Base-by-base conservation (phyloP, 169 alveolate genomes). In the Eimeria sp. region DNA sequence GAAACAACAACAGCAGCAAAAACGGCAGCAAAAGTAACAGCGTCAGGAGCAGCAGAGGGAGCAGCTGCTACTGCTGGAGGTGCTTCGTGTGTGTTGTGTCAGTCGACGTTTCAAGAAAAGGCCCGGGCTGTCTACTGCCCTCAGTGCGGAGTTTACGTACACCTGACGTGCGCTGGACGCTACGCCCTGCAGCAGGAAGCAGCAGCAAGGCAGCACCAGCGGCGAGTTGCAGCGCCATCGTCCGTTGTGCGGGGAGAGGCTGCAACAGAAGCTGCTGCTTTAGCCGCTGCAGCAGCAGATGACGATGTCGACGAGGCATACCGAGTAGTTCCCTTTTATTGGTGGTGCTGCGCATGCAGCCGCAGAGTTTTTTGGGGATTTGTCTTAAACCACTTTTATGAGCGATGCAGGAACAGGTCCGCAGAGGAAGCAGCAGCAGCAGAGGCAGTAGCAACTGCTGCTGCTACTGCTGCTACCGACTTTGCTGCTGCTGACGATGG, bases 291-390 rank as follows among this genome's bases (percentile, higher is more conserved):
- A 54, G 73, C 91, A 54, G 75, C 25, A 14, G 34, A 5, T 14
- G 76, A 51, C 5, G 91, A 83, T 27, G 76, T 57, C 45, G 91
- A 83, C 27, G 91, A 83, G 61, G 51, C 16, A 4, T 83, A 83
- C n/a, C 91, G 76, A 5, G 13, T 83, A 57, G 76, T 83, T 4
- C 91, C 91, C 3, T 22, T 27, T 27, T 54, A 57, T 18, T 83
- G 91, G 91, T 83, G 91, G 91, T 83, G 91, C 76, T 57, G 91
- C 73, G 61, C 67, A 7, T 83, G 91, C 91, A 51, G 76, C 51
- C 72, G 91, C 54, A 83, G 91, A 54, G 91, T 83, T 0, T 83
- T 20, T 30, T 83, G 91, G 91, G 91, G 91, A 7, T 83, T 83
- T 43, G 18, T 83, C 7, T n/a, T 83, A 5, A 83, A 83, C 58